These are phyloP conservation scores for Termitomyces sp. DNA, from an alignment of 768 basidiomycete species.

Conservation along the genomic window DNA sequence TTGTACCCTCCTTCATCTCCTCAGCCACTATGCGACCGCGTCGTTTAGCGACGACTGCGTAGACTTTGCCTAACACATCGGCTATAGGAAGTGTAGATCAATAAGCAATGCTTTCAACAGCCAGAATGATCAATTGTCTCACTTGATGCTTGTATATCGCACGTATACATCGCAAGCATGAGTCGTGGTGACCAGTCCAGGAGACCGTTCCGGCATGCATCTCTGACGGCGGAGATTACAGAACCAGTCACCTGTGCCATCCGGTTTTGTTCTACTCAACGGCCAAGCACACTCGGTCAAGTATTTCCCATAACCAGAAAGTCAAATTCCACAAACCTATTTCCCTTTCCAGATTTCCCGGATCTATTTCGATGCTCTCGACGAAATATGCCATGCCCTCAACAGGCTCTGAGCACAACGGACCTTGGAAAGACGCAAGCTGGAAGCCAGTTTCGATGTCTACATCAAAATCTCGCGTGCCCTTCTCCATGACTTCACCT, in stretches of 20 bases:
- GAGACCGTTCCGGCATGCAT: constrained; percentile 85
- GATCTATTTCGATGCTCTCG: constrained; percentile 67
- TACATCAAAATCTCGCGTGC: constrained; percentile 63
- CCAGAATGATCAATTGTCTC: constrained; percentile 26
- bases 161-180: constrained; percentile 98
- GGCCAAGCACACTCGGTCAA: constrained; percentile 13
- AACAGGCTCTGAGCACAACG: constrained; percentile 92
- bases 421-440: constrained; percentile 90
- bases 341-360: constrained; percentile 57
- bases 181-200: constrained; percentile 97
- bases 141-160: constrained; percentile 98
- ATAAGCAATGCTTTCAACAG: background rate
- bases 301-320: background rate
- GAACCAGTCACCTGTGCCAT: constrained; percentile 88
- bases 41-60: constrained; percentile 89
- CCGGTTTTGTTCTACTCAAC: constrained; percentile 63
- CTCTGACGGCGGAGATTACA: constrained; percentile 82
- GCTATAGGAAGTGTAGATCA: constrained; percentile 48
- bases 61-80: constrained; percentile 96
- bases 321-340: constrained; percentile 45
- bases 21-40: constrained; percentile 92
- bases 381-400: constrained; percentile 92
- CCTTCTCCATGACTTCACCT: constrained; percentile 29
- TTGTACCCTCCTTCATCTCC: constrained; percentile 97
- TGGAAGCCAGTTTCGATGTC: constrained; percentile 93